Conservation (phyloP, 805 yeast species). For the Zygoascus tannicola region DNA sequence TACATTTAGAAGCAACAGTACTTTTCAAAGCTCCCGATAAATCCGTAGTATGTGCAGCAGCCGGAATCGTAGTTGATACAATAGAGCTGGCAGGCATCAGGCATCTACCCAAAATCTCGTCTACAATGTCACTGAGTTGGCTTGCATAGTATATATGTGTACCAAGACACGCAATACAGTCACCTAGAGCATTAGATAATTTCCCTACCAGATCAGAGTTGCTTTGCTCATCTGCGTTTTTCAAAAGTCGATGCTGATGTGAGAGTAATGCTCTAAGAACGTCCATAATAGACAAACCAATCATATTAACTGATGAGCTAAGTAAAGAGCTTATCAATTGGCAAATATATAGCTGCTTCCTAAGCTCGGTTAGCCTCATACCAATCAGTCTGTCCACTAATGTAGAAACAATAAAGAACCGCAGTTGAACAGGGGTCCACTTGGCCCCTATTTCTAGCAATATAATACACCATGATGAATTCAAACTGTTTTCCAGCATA, state of each 20-base stretch:
- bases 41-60: background rate
- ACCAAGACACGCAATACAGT: slow-evolving; percentile 60
- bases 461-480: slow-evolving; percentile 41
- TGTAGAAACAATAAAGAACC: slow-evolving; percentile 55
- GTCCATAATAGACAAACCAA: slow-evolving; percentile 81
- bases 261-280: slow-evolving; percentile 41
- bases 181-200: slow-evolving; percentile 38
- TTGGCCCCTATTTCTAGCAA: slow-evolving; percentile 57
- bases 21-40: background rate
- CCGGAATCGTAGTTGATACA: background rate
- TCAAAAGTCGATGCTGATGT: slow-evolving; percentile 22
- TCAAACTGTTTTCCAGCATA: slow-evolving; percentile 26
- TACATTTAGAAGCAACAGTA: background rate
- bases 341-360: slow-evolving; percentile 34
- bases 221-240: slow-evolving; percentile 3
- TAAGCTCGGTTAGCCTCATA: slow-evolving; percentile 13
- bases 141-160: slow-evolving; percentile 77
- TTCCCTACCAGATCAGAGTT: slow-evolving; percentile 14
- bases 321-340: slow-evolving; percentile 44
- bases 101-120: slow-evolving; percentile 41
- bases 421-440: slow-evolving; percentile 72
- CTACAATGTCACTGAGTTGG: slow-evolving; percentile 74
- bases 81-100: slow-evolving; percentile 5
- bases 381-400: slow-evolving; percentile 28
- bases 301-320: slow-evolving; percentile 71